Conservation (phyloP, 1,284 basidiomycete species). For the Tremellales sp. region DNA sequence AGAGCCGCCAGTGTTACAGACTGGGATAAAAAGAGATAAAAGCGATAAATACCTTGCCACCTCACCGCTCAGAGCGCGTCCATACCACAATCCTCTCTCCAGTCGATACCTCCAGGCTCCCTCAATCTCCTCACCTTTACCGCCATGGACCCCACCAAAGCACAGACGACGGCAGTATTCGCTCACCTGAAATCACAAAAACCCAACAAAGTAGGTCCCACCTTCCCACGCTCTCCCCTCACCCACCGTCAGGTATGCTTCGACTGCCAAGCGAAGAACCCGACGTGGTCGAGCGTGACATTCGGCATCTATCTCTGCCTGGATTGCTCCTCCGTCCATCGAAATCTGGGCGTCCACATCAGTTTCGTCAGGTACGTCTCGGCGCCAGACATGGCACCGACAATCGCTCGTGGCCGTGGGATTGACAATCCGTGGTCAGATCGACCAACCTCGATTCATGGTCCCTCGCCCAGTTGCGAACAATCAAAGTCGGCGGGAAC, state of each 20-base stretch:
- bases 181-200: constrained; percentile 67
- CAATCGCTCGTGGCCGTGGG: background rate
- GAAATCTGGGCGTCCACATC: constrained; percentile 98
- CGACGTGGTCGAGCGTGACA: constrained; percentile 95
- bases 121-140: too few species aligned
- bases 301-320: constrained; percentile 97
- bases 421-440: constrained; percentile 50
- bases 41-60: too few species aligned
- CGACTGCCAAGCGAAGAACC: constrained; percentile 94
- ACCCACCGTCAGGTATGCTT: constrained; percentile 75
- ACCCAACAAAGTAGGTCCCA: constrained; percentile 71
- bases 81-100: too few species aligned
- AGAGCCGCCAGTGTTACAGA: too few species aligned
- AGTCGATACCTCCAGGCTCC: too few species aligned
- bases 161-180: constrained; percentile 48
- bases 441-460: constrained; percentile 97
- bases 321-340: constrained; percentile 91
- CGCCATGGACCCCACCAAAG: constrained; percentile 47
- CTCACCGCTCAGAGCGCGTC: too few species aligned
- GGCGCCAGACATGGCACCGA: background rate
- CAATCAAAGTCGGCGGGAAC: constrained; percentile 97
- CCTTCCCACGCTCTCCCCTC: background rate
- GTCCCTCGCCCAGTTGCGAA: constrained; percentile 85
- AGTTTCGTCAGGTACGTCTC: constrained; percentile 82
- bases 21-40: too few species aligned